phyloP scores from a whole-genome alignment of 78 protist species.

The Cavenderia fasciculata region DNA sequence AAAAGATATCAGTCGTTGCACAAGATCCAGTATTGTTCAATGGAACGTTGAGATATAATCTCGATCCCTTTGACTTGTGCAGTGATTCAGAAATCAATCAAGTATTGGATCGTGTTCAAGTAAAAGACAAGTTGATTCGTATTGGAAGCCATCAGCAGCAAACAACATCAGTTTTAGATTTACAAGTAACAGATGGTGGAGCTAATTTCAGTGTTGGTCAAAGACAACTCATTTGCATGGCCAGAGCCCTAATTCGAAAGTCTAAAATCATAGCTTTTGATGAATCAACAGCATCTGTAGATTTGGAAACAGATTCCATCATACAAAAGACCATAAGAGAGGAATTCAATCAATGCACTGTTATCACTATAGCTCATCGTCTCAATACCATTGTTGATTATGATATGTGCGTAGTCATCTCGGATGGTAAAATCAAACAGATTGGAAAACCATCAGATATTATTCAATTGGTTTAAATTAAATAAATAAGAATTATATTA shows the following conservation, averaged over 20 bases:
- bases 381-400: constrained; percentile 88
- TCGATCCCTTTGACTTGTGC: constrained; percentile 64
- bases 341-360: constrained; percentile 78
- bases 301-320: constrained; percentile 84
- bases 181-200: constrained; percentile 56
- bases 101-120: constrained; percentile 63
- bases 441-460: background rate
- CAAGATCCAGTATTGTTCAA: constrained; percentile 89
- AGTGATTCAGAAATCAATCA: constrained; percentile 74
- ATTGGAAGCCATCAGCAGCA: too few species aligned
- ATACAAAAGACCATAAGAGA: constrained; percentile 82
- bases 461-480: too few species aligned
- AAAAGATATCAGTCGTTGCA: constrained; percentile 81
- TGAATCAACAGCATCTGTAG: constrained; percentile 97
- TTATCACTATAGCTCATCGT: constrained; percentile 95
- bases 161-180: background rate
- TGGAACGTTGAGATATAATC: constrained; percentile 46
- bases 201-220: constrained; percentile 87
- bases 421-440: background rate
- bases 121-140: constrained; percentile 4
- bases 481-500: too few species aligned
- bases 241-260: constrained; percentile 90
- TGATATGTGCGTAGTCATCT: constrained; percentile 20
- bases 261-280: constrained; percentile 87
- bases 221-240: constrained; percentile 95